phyloP scores from a whole-genome alignment of 2,329 filamentous ascomycete species.

The Akanthomyces lecanii region DNA sequence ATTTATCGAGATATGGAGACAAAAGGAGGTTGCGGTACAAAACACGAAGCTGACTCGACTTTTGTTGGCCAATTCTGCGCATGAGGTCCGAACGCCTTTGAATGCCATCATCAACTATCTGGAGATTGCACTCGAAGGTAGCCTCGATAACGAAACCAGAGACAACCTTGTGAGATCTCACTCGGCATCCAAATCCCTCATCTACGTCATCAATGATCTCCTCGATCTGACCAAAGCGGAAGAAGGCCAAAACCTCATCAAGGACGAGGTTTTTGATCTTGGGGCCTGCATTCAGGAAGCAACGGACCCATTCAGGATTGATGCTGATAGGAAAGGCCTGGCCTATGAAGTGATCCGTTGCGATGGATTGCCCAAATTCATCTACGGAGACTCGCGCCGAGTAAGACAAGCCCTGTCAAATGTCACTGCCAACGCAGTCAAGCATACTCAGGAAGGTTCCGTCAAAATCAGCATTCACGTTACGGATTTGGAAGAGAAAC shows the following conservation, averaged over 20 bases:
- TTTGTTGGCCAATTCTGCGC: conserved; percentile 80
- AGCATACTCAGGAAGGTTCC: conserved; percentile 65
- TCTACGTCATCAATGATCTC: conserved; percentile 91
- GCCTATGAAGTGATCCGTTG: conserved; percentile 64
- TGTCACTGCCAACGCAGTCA: conserved; percentile 77
- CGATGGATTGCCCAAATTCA: conserved; percentile 62
- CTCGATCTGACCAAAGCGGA: conserved; percentile 86
- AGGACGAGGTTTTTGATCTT: conserved; percentile 76
- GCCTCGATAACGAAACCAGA: conserved; percentile 73
- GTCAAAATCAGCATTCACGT: conserved; percentile 69
- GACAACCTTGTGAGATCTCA: conserved; percentile 82
- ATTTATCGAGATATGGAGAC: conserved; percentile 90
- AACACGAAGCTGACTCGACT: conserved; percentile 76
- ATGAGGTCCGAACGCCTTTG: conserved; percentile 84
- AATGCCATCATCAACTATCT: conserved; percentile 95
- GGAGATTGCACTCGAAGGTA: conserved; percentile 82
- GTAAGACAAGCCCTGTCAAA: conserved; percentile 83
- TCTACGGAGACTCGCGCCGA: conserved; percentile 74
- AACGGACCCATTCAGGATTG: conserved; percentile 66
- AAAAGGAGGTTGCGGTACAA: conserved; percentile 81
- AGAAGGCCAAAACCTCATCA: conserved; percentile 72
- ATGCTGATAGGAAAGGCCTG: conserved; percentile 72
- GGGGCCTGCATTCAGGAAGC: conserved; percentile 69
- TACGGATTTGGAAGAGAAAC: conserved; percentile 46
- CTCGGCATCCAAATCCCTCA: conserved; percentile 85